Base-by-base conservation (phyloP, 2,329 filamentous ascomycete species). In the Daldinia eschscholtzii region DNA sequence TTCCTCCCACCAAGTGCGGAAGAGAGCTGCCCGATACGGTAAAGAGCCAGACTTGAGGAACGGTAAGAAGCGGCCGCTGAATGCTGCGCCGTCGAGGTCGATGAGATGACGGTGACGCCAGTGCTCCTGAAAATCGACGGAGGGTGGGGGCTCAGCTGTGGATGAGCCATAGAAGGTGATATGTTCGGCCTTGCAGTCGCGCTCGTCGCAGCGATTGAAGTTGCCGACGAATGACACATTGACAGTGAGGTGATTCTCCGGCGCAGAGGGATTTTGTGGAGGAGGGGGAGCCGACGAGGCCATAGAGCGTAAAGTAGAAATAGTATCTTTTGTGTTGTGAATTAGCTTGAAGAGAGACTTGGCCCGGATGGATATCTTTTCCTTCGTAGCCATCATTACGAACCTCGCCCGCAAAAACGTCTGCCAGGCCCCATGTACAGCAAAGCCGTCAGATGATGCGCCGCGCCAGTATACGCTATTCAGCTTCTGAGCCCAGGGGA, bases 1-100 rank as follows among this genome's bases (percentile, higher is more conserved):
- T 37, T 85, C 83, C 71, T 90, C 89, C 73, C 89, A 88, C 89
- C 89, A 92, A 64, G 90, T 88, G 26, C 84, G 81, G 75, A 89
- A 91, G 26, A 90, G 80, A 2, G 87, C 89, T 0, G 86, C 84
- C 68, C 89, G 89, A 75, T 91, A 84, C 0, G 86, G 85, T 1
- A 89, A 76, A 3, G 83, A 86, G 1, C 78, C 82, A 12, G 82
- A 85, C 13, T 81, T 78, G 12, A 91, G 76, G 72, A 89, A 89
- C 0, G 81, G 81, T 7, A 83, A 74, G 72, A 83, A 87, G 0
- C 85, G 81, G 2, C 84, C 85, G 58, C 80, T 83, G 72, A 85
- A 85, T 0, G 79, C 81, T 46, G 84, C 82, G 0, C 88, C 88
- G 74, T 91, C 89, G 18, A 90, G 80, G 71, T 90, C 88, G 0